Evolutionary conservation across 768 basidiomycete genomes (phyloP).

Genomic region (Amanita rubescens): DNA sequence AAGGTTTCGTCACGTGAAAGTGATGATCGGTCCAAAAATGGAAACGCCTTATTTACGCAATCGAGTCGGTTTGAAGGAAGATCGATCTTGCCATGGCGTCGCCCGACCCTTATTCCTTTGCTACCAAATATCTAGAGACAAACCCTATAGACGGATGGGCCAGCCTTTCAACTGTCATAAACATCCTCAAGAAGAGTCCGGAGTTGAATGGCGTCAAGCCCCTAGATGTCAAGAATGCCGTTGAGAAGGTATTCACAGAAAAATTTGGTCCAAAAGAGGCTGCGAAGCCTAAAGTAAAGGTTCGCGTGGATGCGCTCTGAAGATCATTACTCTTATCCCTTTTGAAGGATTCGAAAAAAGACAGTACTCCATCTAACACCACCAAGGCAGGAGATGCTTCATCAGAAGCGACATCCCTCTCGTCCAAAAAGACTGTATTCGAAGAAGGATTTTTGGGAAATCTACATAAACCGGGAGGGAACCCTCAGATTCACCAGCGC

Average conservation of each 20-base stretch:
- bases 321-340: not conserved
- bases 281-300: constrained; percentile 62
- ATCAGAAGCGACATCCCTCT: constrained; percentile 27
- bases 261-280: constrained; percentile 69
- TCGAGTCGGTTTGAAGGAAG: not conserved
- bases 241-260: constrained; percentile 60
- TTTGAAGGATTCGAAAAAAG: constrained; percentile 45
- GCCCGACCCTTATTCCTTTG: constrained; percentile 35
- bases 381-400: constrained; percentile 19
- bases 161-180: constrained; percentile 60
- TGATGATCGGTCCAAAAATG: not conserved
- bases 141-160: constrained; percentile 65
- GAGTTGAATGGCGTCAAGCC: constrained; percentile 77
- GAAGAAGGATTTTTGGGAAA: constrained; percentile 90
- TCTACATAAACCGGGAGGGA: constrained; percentile 90
- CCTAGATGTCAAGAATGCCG: constrained; percentile 76
- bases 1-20: not conserved
- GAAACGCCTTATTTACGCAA: not conserved
- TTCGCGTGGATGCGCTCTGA: constrained; percentile 16
- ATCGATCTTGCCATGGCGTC: constrained; percentile 41
- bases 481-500: constrained; percentile 74
- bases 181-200: constrained; percentile 51
- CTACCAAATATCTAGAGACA: constrained; percentile 42
- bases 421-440: constrained; percentile 63
- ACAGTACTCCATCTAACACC: constrained; percentile 23